Base-by-base conservation (phyloP, 441 rosid species). In the Capsella rubella region DNA sequence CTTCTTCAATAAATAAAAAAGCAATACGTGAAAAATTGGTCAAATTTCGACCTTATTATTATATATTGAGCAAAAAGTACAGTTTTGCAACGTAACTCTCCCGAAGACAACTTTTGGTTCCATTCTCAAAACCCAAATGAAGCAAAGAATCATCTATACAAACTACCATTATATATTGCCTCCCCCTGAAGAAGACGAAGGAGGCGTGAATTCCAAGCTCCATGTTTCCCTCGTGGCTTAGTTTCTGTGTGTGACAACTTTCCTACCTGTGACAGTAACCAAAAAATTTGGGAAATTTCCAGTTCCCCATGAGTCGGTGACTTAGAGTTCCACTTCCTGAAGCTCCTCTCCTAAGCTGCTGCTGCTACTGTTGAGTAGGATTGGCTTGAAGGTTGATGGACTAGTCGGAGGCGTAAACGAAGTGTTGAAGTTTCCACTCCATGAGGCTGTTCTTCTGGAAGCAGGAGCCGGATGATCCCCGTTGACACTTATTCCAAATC, bases 401-500 rank as follows among this genome's bases (percentile, higher is more conserved):
- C 69, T 59, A 7, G 77, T 60, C n/a, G 77, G 73, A 51, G 77
- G 42, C 5, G 72, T 60, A 72, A 71, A 79, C 77, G 85, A 81
- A 63, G 73, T 75, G 66, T 83, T 80, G 21, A 64, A 76, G 67
- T 83, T 81, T 81, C 99, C 96, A 67, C 99, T 87, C 99, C 99
- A 95, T 27, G 97, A 95, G 27, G 93, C 95, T 37, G 93, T 80
- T 71, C 97, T 86, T 60, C 96, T 86, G 0, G 97, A 87, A 64
- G 80, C 77, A 45, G 86, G 50, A 55, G 84, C 37, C 25, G 49
- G 56, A 43, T 79, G 54, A 52, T 75, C 82, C 51, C 76, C 78
- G 32, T 81, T 80, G 34, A 54, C 32, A 50, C 28, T 82, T 34
- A 29, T 50, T 46, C 50, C 69, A 9, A 27, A 50, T 47, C 74